Base-by-base conservation (phyloP, 2,329 filamentous ascomycete species). In the Diaporthe sp. region DNA sequence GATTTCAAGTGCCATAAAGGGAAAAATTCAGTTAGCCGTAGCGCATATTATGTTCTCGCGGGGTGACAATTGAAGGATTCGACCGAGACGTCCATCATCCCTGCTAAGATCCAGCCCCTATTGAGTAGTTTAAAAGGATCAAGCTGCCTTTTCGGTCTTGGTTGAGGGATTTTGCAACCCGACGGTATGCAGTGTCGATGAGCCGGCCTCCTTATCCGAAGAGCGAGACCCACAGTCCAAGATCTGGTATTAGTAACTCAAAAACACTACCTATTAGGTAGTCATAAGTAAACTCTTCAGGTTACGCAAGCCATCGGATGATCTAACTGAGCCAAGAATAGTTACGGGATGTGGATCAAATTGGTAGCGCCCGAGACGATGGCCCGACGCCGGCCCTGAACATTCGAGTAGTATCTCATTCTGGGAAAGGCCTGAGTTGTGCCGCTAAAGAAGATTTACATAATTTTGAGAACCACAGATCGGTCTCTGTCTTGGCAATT, bases 221-320 rank as follows among this genome's bases (percentile, higher is more conserved):
- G 31, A 28, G 22, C 65, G 22, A 68, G 31, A 53, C 20, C 47
- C 34, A 25, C n/a, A 28, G 65, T 17, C 15, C 8, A 25, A 20
- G 12, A 28, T 25, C 22, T 39, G 65, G 37, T 39, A 68, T 37
- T 10, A 10, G 3, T 37, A 25, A 37, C 37, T 25, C 28, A 9
- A 57, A 20, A n/a, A 4, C n/a, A 51, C 6, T 5, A 51, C 17
- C 12, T 10, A 37, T 8, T 44, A 31, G 22, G 5, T 39, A 39
- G 31, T 25, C 13, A 34, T 39, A 68, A 9, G 15, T 20, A 70
- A 31, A 39, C 1, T 42, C 9, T 68, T 39, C 31, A 28, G 65
- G 47, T 68, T 53, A 68, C 49, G 65, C 47, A 68, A 68, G 65
- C 47, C 22, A 53, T 53, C 34, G 49, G 65, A 39, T 25, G 5